Evolutionary conservation across 257 asterid genomes (phyloP), one percentile per base, ranked within the genome.

Genomic region (Avicennia marina): DNA sequence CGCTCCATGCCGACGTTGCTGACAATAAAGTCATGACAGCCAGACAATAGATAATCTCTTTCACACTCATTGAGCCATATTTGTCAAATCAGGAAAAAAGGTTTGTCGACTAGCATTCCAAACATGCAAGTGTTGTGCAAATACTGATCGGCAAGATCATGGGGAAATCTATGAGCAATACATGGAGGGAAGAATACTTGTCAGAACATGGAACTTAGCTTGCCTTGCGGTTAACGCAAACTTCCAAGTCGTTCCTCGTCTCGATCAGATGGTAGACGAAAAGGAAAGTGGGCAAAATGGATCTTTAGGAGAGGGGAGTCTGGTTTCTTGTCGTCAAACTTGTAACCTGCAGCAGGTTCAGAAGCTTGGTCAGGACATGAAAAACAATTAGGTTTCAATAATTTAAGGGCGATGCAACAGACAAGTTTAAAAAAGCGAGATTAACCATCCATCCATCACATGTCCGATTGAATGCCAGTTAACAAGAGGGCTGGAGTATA

Each of bases 231-330:
- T 74, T 66, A 66, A 56, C 26, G 66, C 36, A 52, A 9, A 40
- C 59, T 74, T 61, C 77, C 72, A 55, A 51, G 43, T 34, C 24
- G 65, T 49, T 63, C 79, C 13, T 60, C 76, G 1, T 60, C 81
- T 25, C 26, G 61, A 26, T 78, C 76, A 36, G 87, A 76, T 55
- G 89, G 83, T 41, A 56, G 71, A 40, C 67, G 78, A 38, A 86
- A 83, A 58, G 95, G 95, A 54, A 86, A 86, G 66, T 72, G 80
- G 11, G 93, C 93, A 71, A 76, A 83, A 32, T 68, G 75, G 60
- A 78, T 75, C 58, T 40, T 81, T 34, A 83, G 41, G 36, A 56
- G 56, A 39, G 81, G 70, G 34, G 93, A 72, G 3, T 77, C 85
- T 2, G 83, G 71, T 75, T 86, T 83, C 79, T 70, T 79, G 75